These are phyloP conservation scores for Pseudomassariella vexata DNA, from an alignment of 2,329 filamentous ascomycete genomes.

Conservation along the genomic window DNA sequence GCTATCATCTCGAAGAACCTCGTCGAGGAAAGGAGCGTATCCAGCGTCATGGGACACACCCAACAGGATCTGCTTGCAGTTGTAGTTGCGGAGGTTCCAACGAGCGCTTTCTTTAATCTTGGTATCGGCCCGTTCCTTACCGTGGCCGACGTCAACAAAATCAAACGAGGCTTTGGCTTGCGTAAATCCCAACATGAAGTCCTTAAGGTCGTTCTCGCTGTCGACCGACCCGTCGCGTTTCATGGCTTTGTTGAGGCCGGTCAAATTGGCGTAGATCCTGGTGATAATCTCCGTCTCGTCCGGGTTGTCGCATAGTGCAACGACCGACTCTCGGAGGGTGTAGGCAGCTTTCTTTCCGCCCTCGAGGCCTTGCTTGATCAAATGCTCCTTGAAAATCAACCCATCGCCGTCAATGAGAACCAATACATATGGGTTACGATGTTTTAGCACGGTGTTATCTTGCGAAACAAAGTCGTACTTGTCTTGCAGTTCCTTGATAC, in stretches of 20 bases:
- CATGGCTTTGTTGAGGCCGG: slow-evolving; percentile 44
- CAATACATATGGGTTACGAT: slow-evolving; percentile 52
- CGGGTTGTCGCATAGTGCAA: slow-evolving; percentile 37
- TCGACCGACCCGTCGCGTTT: slow-evolving; percentile 39
- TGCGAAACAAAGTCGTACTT: slow-evolving; percentile 27
- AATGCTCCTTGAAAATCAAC: slow-evolving; percentile 52
- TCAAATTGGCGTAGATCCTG: slow-evolving; percentile 51
- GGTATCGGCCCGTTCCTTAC: slow-evolving; percentile 52
- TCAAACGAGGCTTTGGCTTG: slow-evolving; percentile 55
- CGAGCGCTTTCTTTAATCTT: slow-evolving; percentile 53
- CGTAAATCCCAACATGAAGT: slow-evolving; percentile 56
- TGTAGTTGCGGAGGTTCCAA: slow-evolving; percentile 54
- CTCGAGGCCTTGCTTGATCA: slow-evolving; percentile 47
- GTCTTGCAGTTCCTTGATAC: slow-evolving; percentile 32
- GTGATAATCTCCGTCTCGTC: slow-evolving; percentile 48
- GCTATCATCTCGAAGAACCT: slow-evolving; percentile 40
- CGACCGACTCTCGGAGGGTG: slow-evolving; percentile 41
- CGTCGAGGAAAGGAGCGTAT: slow-evolving; percentile 54
- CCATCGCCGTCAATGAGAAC: slow-evolving; percentile 60
- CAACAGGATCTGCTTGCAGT: slow-evolving; percentile 56
- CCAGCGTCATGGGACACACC: slow-evolving; percentile 57
- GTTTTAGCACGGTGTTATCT: slow-evolving; percentile 36
- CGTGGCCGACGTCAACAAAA: slow-evolving; percentile 56
- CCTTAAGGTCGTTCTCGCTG: slow-evolving; percentile 38
- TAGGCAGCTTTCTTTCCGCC: slow-evolving; percentile 49